Base-by-base conservation (phyloP, 352 stramenopile species). In the Globisporangium ultimum region DNA sequence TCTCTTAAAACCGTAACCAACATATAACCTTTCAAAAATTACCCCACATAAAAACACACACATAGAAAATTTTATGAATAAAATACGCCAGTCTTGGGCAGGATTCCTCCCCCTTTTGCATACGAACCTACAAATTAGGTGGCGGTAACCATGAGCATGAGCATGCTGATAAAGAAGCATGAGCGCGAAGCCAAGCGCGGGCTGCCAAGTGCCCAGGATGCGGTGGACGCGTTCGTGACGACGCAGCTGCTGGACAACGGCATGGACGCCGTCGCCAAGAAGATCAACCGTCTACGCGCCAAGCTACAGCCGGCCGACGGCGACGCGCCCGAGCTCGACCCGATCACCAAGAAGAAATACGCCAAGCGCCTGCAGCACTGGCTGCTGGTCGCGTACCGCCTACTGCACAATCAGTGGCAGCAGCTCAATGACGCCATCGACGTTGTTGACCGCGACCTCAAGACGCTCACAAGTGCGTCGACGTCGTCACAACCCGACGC, bases 231-330 rank as follows among this genome's bases (percentile, higher is more conserved):
- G 55, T 91, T 93, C 68, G 71, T 90, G 57, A 80, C 67, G n/a
- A 75, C 75, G 42, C 84, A 93, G 58, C 62, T 93, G 42, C 76
- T 93, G 28, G 81, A 93, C 69, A 93, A 93, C 61, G 70, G 71
- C 57, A 90, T 93, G 81, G 81, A 93, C 51, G 50, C 61, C 13
- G 60, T 91, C 56, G 78, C 80, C 2, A 59, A 38, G n/a, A 84
- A 80, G 61, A 79, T 93, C 47, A 89, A 90, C 53, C 58, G 71
- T n/a, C 58, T 91, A 36, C 76, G 74, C 18, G 61, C 57, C 34
- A 88, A 87, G 62, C 58, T 93, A 10, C 60, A 85, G 55, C 66
- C 48, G 7, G 64, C 52, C 0, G 64, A 8, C 24, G 15, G 38
- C 45, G 65, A 68, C 46, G 53, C 55, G n/a, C 7, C n/a, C 2